Evolutionary conservation across 2,329 filamentous ascomycete genomes (phyloP), one percentile per base, ranked within the genome.

Genomic region (Epichloe elymi): DNA sequence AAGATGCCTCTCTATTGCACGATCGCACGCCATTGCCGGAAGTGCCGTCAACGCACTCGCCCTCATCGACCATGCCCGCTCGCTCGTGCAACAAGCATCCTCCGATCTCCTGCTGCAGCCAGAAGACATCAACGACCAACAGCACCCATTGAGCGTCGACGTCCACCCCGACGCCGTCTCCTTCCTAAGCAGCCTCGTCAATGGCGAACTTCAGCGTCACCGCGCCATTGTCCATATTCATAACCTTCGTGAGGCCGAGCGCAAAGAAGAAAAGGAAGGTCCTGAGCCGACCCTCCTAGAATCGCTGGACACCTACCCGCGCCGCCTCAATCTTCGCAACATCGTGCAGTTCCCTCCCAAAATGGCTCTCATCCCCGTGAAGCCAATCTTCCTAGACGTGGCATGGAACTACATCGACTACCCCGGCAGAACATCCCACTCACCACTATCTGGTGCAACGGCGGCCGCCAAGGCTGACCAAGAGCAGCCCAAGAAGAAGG

Each of bases 361-460:
- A 63, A 71, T 96, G 57, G 81, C 87, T 55, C 77, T 85, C 1
- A 81, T 97, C 39, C 89, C 93, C 0, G 85, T 95, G 49, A 98
- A 98, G 72, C 93, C 93, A 30, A 75, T 97, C 36, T 97, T 97
- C 74, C 80, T 97, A 53, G 93, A 98, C 63, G 85, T 95, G 7
- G 93, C 93, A 10, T 98, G 88, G 86, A 97, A 97, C 65, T 97
- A 96, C 65, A 90, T 98, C 55, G 82, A 88, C 46, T 98, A 98
- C 63, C 89, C 90, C 0, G 82, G 82, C 36, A 80, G 80, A 58
- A 58, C 67, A 26, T 43, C 38, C 1, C 35, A 33, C 11, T 5
- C 46, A 23, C 10, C 46, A 17, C 10, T 26, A 35, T 10, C 64
- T n/a, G 41, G 42, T 12, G 57, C 57, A 8, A 56, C 61, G 42